Conservation (phyloP, 805 yeast species). For the Diddensiella santjacobensis region DNA sequence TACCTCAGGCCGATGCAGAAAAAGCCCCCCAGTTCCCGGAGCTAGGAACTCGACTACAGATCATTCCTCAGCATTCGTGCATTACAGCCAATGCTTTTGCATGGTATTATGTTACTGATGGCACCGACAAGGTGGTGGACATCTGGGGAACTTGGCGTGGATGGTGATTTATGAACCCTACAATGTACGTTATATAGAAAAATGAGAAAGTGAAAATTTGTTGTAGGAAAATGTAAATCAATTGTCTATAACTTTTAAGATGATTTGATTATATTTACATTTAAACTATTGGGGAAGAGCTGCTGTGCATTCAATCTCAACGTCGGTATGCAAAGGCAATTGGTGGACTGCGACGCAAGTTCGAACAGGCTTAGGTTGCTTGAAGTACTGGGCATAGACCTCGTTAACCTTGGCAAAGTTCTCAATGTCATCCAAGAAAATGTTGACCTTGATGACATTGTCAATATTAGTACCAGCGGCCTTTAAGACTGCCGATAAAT, state of each 20-base stretch:
- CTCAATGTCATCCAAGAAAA: constrained; percentile 86
- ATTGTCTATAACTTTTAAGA: no score
- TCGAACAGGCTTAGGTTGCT: constrained; percentile 70
- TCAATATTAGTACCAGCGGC: constrained; percentile 83
- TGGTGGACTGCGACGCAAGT: constrained; percentile 93
- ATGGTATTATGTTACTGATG: constrained; percentile 54
- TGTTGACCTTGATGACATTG: constrained; percentile 79
- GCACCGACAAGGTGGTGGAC: constrained; percentile 48
- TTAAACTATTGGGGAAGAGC: constrained; percentile 13
- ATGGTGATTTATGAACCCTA: no score
- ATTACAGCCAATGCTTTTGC: constrained; percentile 61
- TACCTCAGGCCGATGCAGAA: constrained; percentile 37
- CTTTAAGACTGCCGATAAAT: constrained; percentile 57
- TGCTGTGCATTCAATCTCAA: constrained; percentile 92
- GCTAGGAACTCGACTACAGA: constrained; percentile 49
- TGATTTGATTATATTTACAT: no score
- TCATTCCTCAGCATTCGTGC: constrained; percentile 70
- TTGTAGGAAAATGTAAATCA: no score
- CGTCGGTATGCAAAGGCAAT: constrained; percentile 79
- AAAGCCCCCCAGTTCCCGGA: constrained; percentile 21
- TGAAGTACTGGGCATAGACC: constrained; percentile 56
- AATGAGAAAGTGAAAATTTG: no score
- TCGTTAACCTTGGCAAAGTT: constrained; percentile 81
- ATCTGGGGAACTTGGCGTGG: constrained; percentile 65
- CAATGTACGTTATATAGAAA: no score